Evolutionary conservation across 805 yeast genomes (phyloP), one percentile per base, ranked within the genome.

Genomic region (Saccharomyces cerevisiae): DNA sequence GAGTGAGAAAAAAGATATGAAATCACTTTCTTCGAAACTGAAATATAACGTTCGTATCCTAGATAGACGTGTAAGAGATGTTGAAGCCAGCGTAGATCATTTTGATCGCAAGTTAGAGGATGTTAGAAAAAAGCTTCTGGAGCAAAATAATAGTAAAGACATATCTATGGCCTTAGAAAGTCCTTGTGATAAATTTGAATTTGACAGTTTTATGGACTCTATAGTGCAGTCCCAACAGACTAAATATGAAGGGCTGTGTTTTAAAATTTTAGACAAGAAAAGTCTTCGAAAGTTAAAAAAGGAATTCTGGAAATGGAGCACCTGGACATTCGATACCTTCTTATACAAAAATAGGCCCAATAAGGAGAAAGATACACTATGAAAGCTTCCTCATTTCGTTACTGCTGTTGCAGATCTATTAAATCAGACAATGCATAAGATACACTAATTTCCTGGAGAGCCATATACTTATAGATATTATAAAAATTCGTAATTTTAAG

Each of bases 21-120:
- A 78, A 51, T 78, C 83, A 8, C 69, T 81, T 51, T 78, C 80
- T 32, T 83, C 87, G 2, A 73, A 84, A 57, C 66, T 87, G 51
- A 80, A 81, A 59, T 87, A 87, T 65, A 92, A 87, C 63, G 71
- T 83, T 48, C 70, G 86, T 22, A 71, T 83, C 46, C 67, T 87
- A 30, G 77, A 77, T 31, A 77, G 79, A 24, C 82, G 85, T 59
- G 77, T 87, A 49, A 76, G 80, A 47, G 94, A 87, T 60, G 84
- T 85, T 6, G 87, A 84, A 60, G 83, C 82, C 28, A 76, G 83
- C 48, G 75, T 81, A 53, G 71, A 74, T 48, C 65, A 74, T 41
- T 80, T 81, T 67, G 70, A 69, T 48, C 43, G 52, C 2, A 69
- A 68, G 49, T 29, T 69, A 28, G 54, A 51, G 2, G 55, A 59